Conservation (phyloP, 2,329 filamentous ascomycete genomes). For the Calycina herbarum region DNA sequence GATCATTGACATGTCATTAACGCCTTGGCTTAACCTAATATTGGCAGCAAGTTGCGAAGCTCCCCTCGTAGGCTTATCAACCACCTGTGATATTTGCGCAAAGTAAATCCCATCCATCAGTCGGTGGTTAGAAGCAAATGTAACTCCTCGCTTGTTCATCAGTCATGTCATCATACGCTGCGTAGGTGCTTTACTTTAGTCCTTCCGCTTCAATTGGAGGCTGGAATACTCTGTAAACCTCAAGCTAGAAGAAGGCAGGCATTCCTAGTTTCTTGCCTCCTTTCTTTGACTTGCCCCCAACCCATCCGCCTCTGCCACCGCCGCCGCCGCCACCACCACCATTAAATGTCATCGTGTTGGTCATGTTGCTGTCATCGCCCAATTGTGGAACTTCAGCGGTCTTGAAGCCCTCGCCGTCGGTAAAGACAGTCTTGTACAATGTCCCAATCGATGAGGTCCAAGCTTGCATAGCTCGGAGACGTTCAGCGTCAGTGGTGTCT, state of each 20-base stretch:
- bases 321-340: background rate
- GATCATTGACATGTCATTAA: background rate
- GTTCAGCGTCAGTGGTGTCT: slow-evolving; percentile 70
- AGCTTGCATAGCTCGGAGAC: slow-evolving; percentile 69
- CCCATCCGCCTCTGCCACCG: background rate
- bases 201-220: background rate
- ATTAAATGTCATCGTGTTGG: background rate
- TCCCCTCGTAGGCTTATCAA: background rate
- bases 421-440: slow-evolving; percentile 72
- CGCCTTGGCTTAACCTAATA: background rate
- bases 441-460: slow-evolving; percentile 70
- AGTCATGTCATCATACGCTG: background rate
- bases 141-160: background rate
- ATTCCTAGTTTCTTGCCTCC: background rate
- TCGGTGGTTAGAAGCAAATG: background rate
- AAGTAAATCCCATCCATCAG: background rate
- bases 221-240: background rate
- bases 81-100: background rate
- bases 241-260: background rate
- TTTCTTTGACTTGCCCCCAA: background rate
- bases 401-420: slow-evolving; percentile 71
- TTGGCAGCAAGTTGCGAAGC: background rate
- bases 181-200: background rate
- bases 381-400: slow-evolving; percentile 29
- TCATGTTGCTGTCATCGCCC: slow-evolving; percentile 22